Percentiles rank a stretch among this genome's conserved stretches.
phyloP scores from a whole-genome alignment of 495 filamentous ascomycete genomes.

The Neurospora sp. region DNA sequence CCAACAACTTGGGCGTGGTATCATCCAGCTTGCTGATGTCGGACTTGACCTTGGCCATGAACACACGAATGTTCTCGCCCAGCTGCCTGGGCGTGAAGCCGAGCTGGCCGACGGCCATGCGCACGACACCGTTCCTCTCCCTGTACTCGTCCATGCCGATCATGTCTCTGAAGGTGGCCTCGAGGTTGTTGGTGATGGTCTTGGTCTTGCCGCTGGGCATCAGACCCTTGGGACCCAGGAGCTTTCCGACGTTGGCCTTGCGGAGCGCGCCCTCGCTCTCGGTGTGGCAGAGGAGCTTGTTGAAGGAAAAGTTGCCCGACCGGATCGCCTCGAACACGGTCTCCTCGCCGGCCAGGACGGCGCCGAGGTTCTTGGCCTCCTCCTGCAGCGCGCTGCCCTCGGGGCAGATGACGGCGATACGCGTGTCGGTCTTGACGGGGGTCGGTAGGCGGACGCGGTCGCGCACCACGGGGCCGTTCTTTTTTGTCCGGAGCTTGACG shows the following conservation, averaged over 20 bases:
- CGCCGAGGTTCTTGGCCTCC: constrained; percentile 65
- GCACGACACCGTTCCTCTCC: constrained; percentile 72
- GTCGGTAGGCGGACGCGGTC: constrained; percentile 83
- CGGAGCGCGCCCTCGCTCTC: constrained; percentile 62
- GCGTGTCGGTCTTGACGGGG: constrained; percentile 72
- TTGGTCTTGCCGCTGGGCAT: constrained; percentile 86
- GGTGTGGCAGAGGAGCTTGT: constrained; percentile 76
- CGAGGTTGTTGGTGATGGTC: constrained; percentile 75
- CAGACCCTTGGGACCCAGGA: constrained; percentile 78
- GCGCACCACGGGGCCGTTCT: constrained; percentile 76
- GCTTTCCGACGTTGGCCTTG: constrained; percentile 64
- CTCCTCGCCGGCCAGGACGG: constrained; percentile 73
- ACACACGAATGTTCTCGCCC: constrained; percentile 69
- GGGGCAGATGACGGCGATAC: constrained; percentile 81
- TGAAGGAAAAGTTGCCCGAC: constrained; percentile 67
- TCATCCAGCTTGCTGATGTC: constrained; percentile 63
- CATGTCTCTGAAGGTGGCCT: constrained; percentile 58
- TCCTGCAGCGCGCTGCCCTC: constrained; percentile 57
- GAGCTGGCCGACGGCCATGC: constrained; percentile 83
- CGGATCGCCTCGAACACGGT: constrained; percentile 73
- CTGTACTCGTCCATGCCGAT: constrained; percentile 78
- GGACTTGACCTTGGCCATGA: constrained; percentile 67
- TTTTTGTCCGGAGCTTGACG: constrained; percentile 64
- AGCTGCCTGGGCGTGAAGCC: constrained; percentile 82
- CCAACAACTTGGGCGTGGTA: constrained; percentile 64